Evolutionary conservation across 139 green algal species (phyloP).

Genomic region (Diplosphaera chodatii): DNA sequence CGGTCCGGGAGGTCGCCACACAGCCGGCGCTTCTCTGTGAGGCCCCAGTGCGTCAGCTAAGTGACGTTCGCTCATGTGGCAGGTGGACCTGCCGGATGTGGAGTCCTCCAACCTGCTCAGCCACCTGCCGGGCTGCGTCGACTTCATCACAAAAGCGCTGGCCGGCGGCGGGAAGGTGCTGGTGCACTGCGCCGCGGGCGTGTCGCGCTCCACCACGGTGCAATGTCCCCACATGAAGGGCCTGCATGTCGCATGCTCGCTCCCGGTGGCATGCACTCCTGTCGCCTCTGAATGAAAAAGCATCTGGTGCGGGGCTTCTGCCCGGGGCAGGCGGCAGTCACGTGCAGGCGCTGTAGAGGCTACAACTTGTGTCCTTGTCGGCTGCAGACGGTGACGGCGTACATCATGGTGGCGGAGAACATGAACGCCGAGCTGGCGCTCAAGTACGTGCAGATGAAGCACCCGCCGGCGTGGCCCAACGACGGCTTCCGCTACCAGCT

Average conservation of each 20-base stretch:
- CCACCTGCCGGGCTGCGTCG: not conserved
- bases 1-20: too few species aligned
- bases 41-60: too few species aligned
- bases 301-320: too few species aligned
- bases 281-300: too few species aligned
- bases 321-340: too few species aligned
- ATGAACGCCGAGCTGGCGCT: not conserved
- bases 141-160: conserved; percentile 5
- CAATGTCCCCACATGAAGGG: too few species aligned
- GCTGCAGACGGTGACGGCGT: not conserved
- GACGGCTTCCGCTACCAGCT: conserved; percentile 69
- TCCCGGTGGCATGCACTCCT: too few species aligned
- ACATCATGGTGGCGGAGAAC: not conserved
- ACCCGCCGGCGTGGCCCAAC: conserved; percentile 48
- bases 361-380: not conserved
- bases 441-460: not conserved
- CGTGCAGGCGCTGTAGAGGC: not conserved
- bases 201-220: conserved; percentile 8
- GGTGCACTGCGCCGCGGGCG: conserved; percentile 12
- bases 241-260: too few species aligned
- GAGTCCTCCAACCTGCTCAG: not conserved
- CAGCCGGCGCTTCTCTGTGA: too few species aligned
- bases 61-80: too few species aligned
- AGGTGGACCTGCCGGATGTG: not conserved
- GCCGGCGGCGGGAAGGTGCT: conserved; percentile 2